Base-by-base conservation (phyloP, 1,284 basidiomycete species). In the Sphaerobolus stellatus region DNA sequence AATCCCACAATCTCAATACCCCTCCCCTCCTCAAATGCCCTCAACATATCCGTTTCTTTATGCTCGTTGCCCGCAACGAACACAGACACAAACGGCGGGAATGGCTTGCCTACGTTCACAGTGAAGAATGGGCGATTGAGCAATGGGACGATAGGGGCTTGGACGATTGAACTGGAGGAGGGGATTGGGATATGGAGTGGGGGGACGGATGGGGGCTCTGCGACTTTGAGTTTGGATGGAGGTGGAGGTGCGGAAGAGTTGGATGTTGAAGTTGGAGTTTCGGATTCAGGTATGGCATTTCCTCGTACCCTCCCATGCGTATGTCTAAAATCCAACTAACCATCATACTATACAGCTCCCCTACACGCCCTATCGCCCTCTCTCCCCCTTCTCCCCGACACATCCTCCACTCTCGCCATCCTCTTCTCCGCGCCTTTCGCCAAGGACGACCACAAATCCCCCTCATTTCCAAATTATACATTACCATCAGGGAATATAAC, bases 401-500 rank as follows among this genome's bases (percentile, higher is more conserved):
- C 89, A 1, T 91, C 90, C 0, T 74, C 83, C 1, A 86, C 83
- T 52, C 81, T 87, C 63, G 87, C 82, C 0, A 70, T 94, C n/a
- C 64, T 94, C 13, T 91, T 90, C 68, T 93, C 91, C 1, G 81
- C 84, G 0, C 68, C 83, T 0, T 82, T 87, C 48, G 68, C 73
- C 18, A 62, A 67, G 4, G 61, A 64, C 13, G 62, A 51, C 28
- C 40, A 66, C 2, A 50, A 60, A 1, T 65, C 74, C 48, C 88
- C 88, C 0, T 70, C 71, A 11, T 94, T 82, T 64, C 92, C 92
- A 7, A 92, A 93, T 64, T 94, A 92, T 67, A 88, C 87, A 1
- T 78, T 94, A 0, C 84, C 87, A 1, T 60, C 73, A 1, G 81
- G 84, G 0, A 82, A 85, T 60, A 63, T 80, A 13, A n/a, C n/a